Evolutionary conservation across 2,329 filamentous ascomycete genomes (phyloP), one percentile per base, ranked within the genome.

Genomic region (Bipolaris bicolor): DNA sequence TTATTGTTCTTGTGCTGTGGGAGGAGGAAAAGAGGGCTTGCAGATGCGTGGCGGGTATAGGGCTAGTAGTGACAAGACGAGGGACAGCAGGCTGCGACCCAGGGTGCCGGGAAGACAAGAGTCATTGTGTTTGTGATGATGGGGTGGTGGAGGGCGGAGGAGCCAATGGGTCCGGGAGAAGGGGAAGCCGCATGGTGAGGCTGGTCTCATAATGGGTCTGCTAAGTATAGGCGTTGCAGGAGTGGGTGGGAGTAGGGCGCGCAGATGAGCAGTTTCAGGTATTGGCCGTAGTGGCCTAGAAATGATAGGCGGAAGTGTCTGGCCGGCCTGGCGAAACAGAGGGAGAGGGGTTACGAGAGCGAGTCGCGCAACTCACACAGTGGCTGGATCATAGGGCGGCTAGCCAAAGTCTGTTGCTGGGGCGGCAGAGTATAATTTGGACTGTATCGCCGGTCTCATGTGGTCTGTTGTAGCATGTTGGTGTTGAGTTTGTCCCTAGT

Each of bases 141-240:
- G 55, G 36, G 7, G 54, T 33, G 56, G 43, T 56, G 45, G 49
- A 52, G 49, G 13, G 45, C 48, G 11, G 53, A 45, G 60, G 33
- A 49, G 61, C 69, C 69, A 73, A 74, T 74, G 22, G 59, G 46
- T 60, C 66, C 64, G 69, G 65, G 60, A 66, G 36, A 49, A 57
- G 53, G 33, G 31, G 50, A 52, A 68, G 59, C 71, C 70, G 69
- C 68, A 64, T 67, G 60, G 58, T 37, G 53, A 44, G 53, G 54
- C 49, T 52, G 58, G 61, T 49, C 62, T 61, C 47, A 64, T 57
- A 58, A 60, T 58, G 64, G 64, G 58, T 47, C 63, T 63, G 64
- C 73, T 74, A 75, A 67, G 71, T 71, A 69, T 71, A 71, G 72
- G 61, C 62, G 71, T 70, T 65, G 69, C 69, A 74, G 55, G 70